Evolutionary conservation across 2,329 filamentous ascomycete genomes (phyloP), one percentile per base, ranked within the genome.

Genomic region (Aspergillus fumigatiaffinis): DNA sequence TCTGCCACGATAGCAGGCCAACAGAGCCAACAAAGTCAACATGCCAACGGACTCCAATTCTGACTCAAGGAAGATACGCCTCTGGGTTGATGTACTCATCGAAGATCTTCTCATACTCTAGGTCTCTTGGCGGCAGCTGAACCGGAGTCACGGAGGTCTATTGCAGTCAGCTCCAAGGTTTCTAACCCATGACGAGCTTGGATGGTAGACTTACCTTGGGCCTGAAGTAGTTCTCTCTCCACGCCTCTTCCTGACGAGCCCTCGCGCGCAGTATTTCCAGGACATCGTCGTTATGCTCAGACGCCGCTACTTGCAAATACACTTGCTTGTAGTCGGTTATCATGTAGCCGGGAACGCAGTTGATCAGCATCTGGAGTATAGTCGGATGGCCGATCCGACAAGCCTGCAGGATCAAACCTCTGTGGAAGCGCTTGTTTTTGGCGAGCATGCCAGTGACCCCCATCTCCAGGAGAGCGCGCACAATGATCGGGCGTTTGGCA

Each of bases 181-280:
- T 46, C 4, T 14, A 12, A 23, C 44, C 21, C 21, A 25, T n/a
- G 5, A 2, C 23, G 9, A 47, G 23, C 14, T 25, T 14, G 12
- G 10, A 47, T 25, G 21, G 12, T 47, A 14, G 12, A 6, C 23
- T 47, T 47, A 47, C 44, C 12, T 6, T 14, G 12, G 20, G 44
- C 8, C 12, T 21, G 21, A 23, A n/a, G 20, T 14, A 23, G 12
- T 21, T 23, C 20, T 14, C 3, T 12, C 3, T 21, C 20, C 20
- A 14, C 21, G 4, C 44, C 21, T 47, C 65, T 38, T 58, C 53
- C 7, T 50, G 26, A n/a, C 42, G 29, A 12, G 50, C 69, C 68
- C 14, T 71, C 63, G 3, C 72, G 65, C 12, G 69, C 71, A 62
- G 69, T 66, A 6, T 69, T 67, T 53, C 71, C 66, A 64, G 67